A percentile compares a stretch with the other conserved stretches of the same genome.
phyloP scores from a whole-genome alignment of 768 basidiomycete genomes.

The Rhizopogon rudus region DNA sequence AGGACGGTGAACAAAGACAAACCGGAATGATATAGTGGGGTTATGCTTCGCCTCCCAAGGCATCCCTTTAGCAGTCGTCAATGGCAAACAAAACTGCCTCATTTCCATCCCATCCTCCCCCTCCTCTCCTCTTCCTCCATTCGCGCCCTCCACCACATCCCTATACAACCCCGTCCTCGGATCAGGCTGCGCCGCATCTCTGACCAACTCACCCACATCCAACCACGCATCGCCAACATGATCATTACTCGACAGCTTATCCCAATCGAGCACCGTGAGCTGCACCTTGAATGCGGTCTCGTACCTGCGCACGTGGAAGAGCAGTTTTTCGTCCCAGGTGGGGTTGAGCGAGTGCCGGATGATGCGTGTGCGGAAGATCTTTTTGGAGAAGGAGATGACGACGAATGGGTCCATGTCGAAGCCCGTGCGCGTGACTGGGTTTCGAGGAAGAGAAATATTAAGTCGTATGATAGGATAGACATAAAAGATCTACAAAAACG shows the following conservation, averaged over 20 bases:
- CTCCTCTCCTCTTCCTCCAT: slow-evolving; percentile 27
- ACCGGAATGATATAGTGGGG: slow-evolving; percentile 69
- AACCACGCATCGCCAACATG: slow-evolving; percentile 77
- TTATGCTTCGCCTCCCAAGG: slow-evolving; percentile 70
- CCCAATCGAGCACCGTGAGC: slow-evolving; percentile 92
- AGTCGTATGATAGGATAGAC: background rate
- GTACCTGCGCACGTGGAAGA: slow-evolving; percentile 91
- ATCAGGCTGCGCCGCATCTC: slow-evolving; percentile 60
- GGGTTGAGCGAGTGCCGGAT: slow-evolving; percentile 85
- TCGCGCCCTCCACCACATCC: slow-evolving; percentile 15
- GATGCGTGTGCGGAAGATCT: slow-evolving; percentile 90
- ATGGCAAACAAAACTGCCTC: slow-evolving; percentile 64
- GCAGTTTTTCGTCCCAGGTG: slow-evolving; percentile 89
- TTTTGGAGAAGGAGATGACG: slow-evolving; percentile 94
- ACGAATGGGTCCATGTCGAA: slow-evolving; percentile 99
- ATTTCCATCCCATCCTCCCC: slow-evolving; percentile 47
- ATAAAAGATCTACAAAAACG: slow-evolving; percentile 24
- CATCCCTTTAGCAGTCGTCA: slow-evolving; percentile 57
- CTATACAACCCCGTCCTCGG: slow-evolving; percentile 43
- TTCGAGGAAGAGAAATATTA: too few species aligned
- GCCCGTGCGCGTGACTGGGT: slow-evolving; percentile 72
- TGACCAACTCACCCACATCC: slow-evolving; percentile 66
- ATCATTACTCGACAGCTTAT: slow-evolving; percentile 88
- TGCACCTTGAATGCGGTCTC: slow-evolving; percentile 77
- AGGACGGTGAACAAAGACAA: slow-evolving; percentile 9